Evolutionary conservation across 345 rosid genomes (phyloP), one percentile per base, ranked within the genome.

Genomic region (Kernera saxatilis): DNA sequence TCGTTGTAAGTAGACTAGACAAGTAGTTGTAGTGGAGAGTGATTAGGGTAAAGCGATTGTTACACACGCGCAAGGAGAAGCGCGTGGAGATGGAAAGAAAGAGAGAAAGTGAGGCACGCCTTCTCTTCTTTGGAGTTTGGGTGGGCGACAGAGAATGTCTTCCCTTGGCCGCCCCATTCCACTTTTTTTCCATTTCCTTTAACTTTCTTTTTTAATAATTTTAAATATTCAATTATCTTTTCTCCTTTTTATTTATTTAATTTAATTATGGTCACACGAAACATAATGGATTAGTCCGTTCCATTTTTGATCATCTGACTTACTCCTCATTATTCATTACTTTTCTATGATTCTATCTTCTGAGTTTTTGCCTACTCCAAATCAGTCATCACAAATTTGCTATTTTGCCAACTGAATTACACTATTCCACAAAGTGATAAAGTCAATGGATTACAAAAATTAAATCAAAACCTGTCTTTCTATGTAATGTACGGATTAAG

Each of bases 111-210:
- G 36, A 75, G 19, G 43, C 75, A 69, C 75, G 70, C 37, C 70
- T 75, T 69, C 70, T 75, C 70, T 37, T 61, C 41, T 18, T 26
- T 61, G 58, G 53, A 27, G 55, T 60, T 61, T 69, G 57, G 58
- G 79, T 69, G 79, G 75, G 71, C 43, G 79, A 76, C 79, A 76
- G 45, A 53, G 65, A 69, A 69, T 76, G 79, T 69, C 66, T 62
- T 75, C 59, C 54, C 75, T 69, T 61, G 63, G 79, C 79, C 75
- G 75, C 79, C 71, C 75, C 17, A 64, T 76, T 39, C 65, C 15
- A 52, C 70, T 69, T 36, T 75, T 35, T 43, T 6, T n/a, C 45
- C 13, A 29, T 51, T 62, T 26, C 32, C 33, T 35, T 41, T 63
- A 59, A 25, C 59, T 59, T 9, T 22, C 8, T 9, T 6, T 39